Evolutionary conservation across 2,329 filamentous ascomycete genomes (phyloP), one percentile per base, ranked within the genome.

Genomic region (Hymenotorrendiella dingleyae): DNA sequence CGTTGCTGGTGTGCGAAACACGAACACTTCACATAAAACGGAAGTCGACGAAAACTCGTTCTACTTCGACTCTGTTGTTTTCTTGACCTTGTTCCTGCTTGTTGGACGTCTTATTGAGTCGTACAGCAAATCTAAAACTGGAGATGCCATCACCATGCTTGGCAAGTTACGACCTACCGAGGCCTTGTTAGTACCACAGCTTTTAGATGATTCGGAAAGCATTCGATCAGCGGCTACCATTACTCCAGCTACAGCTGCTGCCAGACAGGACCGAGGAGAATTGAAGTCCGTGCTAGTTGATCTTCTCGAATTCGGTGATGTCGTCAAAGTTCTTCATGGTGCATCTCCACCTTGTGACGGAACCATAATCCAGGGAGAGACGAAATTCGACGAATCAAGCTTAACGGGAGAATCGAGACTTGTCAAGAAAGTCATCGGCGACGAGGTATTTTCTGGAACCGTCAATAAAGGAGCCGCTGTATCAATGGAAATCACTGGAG

Each of bases 61-160:
- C 14, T 96, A 95, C 63, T 96, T 95, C 60, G 91, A 96, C 62
- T 88, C 89, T 0, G 90, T 96, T 1, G 86, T 95, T 3, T 95
- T 96, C 50, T 63, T 96, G 43, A 95, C 90, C 0, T 73, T 96
- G 49, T 96, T 96, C 61, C 74, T 96, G 17, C 78, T 96, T 1
- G 63, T 73, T 23, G 82, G 82, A 1, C 72, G 84, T n/a, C 73
- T 84, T 36, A 78, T 90, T 10, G 91, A 96, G 67, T 82, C 86
- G 1, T 94, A 93, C 67, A 94, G 86, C 71, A 95, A 95, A 64
- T 84, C 88, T 0, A 91, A 84, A 57, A 88, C 90, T 0, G 89
- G 89, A 1, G 85, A 94, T 61, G 90, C 90, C 1, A 84, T 96
- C 2, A 80, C 85, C 24, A 80, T 84, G 47, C 69, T 96, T 4